phyloP scores from a whole-genome alignment of 441 rosid genomes.

The Populus hybrid region DNA sequence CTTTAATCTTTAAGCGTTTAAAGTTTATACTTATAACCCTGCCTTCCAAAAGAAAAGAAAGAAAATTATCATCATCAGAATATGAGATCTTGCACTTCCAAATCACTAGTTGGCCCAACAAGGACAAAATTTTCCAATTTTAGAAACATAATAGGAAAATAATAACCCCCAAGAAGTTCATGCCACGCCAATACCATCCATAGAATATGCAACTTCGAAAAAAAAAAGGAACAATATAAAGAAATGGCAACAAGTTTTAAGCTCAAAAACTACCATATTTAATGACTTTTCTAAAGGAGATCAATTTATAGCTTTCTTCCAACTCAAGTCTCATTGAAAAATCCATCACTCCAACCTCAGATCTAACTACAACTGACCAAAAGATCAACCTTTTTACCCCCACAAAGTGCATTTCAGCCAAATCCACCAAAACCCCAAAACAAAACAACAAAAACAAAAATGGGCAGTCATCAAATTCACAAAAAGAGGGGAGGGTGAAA shows the following conservation, averaged over 20 bases:
- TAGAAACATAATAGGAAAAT: not conserved
- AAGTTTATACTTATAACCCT: too few species aligned
- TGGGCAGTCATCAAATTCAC: constrained; percentile 14
- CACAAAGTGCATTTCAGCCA: not conserved
- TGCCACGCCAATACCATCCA: not conserved
- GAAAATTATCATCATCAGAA: not conserved
- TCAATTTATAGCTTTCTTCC: constrained; percentile 8
- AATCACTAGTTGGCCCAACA: not conserved
- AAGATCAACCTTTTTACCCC: constrained; percentile 1
- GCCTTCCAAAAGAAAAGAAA: too few species aligned
- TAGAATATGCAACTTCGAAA: not conserved
- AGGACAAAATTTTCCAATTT: not conserved
- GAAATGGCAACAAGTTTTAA: not conserved
- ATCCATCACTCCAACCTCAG: constrained; percentile 24
- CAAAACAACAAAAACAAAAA: not conserved
- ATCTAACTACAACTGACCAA: constrained; percentile 28
- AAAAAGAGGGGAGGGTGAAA: not conserved
- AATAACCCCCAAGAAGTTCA: not conserved
- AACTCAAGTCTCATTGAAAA: constrained; percentile 21
- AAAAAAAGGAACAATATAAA: not conserved
- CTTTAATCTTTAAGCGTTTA: not conserved
- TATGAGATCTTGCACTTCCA: not conserved
- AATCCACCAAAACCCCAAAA: not conserved
- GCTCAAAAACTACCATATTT: not conserved
- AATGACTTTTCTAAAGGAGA: not conserved